These are phyloP conservation scores for Cercospora citrullina DNA, from an alignment of 2,329 filamentous ascomycete genomes.

Conservation along the genomic window DNA sequence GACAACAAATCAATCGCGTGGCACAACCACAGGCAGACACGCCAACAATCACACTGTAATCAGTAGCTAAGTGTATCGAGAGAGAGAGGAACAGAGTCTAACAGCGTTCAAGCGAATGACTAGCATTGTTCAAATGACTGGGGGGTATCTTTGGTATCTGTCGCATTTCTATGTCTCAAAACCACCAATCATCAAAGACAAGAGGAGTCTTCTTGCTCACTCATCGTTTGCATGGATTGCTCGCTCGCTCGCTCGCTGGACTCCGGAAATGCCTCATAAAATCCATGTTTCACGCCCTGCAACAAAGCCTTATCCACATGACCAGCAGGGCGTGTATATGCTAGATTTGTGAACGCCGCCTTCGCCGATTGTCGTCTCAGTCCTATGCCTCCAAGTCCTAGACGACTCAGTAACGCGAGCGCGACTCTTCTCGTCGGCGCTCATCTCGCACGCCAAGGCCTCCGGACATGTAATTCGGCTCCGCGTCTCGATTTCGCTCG, in stretches of 20 bases:
- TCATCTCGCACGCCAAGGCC: constrained; percentile 30
- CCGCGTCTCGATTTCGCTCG: constrained; percentile 32
- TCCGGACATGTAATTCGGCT: constrained; percentile 34
- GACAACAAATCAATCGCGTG: constrained; percentile 1
- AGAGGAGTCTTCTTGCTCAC: not conserved
- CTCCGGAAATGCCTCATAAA: not conserved
- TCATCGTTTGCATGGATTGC: not conserved
- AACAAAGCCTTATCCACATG: not conserved
- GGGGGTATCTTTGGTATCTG: constrained; percentile 15
- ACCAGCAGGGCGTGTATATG: not conserved
- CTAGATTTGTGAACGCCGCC: not conserved
- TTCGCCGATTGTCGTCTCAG: not conserved
- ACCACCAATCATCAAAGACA: not conserved
- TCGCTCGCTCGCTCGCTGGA: not conserved
- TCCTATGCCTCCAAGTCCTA: not conserved
- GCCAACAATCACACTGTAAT: not conserved
- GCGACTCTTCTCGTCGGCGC: constrained; percentile 14
- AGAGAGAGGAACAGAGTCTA: not conserved
- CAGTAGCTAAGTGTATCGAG: not conserved
- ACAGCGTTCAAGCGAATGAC: not conserved
- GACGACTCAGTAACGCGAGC: constrained; percentile 3
- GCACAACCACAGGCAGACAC: not conserved
- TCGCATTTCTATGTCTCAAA: not conserved
- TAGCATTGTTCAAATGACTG: constrained; percentile 1
- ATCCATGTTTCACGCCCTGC: not conserved